A percentile compares a stretch with the other conserved stretches of the same genome.
These are phyloP conservation scores for Cercospora zeae-maydis DNA, from an alignment of 2,329 filamentous ascomycete species.

Conservation along the genomic window DNA sequence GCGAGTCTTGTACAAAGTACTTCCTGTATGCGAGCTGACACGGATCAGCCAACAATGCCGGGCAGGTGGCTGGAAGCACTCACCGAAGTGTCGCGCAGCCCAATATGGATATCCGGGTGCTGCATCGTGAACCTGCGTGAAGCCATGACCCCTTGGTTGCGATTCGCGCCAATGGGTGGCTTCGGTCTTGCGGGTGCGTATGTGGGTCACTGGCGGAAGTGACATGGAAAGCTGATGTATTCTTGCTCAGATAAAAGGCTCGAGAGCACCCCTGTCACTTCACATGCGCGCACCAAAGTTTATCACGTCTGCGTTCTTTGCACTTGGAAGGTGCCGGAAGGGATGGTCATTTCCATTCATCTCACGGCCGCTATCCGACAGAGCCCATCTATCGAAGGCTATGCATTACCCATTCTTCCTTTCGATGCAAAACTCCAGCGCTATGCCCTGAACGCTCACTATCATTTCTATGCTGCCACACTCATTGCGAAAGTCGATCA, in stretches of 20 bases:
- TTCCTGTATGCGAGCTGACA: not conserved
- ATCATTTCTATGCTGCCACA: not conserved
- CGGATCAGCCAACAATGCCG: not conserved
- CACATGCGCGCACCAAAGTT: not conserved
- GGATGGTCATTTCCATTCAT: not conserved
- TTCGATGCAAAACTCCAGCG: not conserved
- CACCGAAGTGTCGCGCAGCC: not conserved
- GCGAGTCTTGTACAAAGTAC: not conserved
- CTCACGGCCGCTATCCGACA: not conserved
- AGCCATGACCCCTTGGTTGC: not conserved
- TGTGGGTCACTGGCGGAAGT: not conserved
- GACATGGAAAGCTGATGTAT: not conserved
- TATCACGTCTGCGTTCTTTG: not conserved
- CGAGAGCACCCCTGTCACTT: not conserved
- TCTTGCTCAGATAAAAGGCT: not conserved
- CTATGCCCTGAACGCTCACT: not conserved
- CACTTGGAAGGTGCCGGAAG: not conserved
- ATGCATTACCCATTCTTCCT: not conserved
- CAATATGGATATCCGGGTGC: not conserved
- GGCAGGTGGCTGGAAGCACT: not conserved
- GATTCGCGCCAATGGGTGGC: not conserved
- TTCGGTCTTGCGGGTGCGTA: not conserved
- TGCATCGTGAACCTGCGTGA: not conserved
- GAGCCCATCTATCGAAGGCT: not conserved
- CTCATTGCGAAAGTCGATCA: not conserved